These are phyloP conservation scores for Phytophthora foliorum DNA, from an alignment of 352 stramenopile species.

Conservation along the genomic window DNA sequence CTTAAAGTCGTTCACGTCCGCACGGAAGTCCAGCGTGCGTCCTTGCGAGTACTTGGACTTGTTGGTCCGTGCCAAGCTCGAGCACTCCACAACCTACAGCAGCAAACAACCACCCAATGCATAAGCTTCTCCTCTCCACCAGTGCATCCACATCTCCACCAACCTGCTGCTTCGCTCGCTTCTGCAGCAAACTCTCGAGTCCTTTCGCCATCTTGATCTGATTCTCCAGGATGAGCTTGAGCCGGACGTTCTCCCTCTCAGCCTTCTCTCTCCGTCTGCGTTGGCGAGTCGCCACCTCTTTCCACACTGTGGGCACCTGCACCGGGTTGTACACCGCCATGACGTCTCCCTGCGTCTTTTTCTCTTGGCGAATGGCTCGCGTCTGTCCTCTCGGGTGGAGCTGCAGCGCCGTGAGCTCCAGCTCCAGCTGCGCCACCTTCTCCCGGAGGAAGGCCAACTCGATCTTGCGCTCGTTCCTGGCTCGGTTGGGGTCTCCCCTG, in stretches of 20 bases:
- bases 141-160: background rate
- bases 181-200: slow-evolving; percentile 44
- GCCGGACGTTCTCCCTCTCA: slow-evolving; percentile 58
- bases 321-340: slow-evolving; percentile 31
- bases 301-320: slow-evolving; percentile 41
- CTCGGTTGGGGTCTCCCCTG: slow-evolving; percentile 45
- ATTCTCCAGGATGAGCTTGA: slow-evolving; percentile 62
- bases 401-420: slow-evolving; percentile 61
- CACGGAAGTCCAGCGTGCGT: slow-evolving; percentile 44
- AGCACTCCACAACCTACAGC: slow-evolving; percentile 37
- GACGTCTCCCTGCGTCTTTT: background rate
- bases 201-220: slow-evolving; percentile 46
- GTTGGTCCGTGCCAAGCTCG: slow-evolving; percentile 42
- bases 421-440: slow-evolving; percentile 69
- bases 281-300: slow-evolving; percentile 51
- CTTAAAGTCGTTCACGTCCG: slow-evolving; percentile 45
- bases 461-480: slow-evolving; percentile 62
- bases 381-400: slow-evolving; percentile 35
- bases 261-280: slow-evolving; percentile 48
- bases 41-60: slow-evolving; percentile 49
- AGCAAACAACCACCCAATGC: background rate
- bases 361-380: slow-evolving; percentile 43
- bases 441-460: slow-evolving; percentile 76
- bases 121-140: background rate
- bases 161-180: slow-evolving; percentile 45